Percentiles rank a stretch among this genome's conserved stretches.
Evolutionary conservation across 345 rosid genomes (phyloP).

Genomic region (Sonneratia caseolaris): DNA sequence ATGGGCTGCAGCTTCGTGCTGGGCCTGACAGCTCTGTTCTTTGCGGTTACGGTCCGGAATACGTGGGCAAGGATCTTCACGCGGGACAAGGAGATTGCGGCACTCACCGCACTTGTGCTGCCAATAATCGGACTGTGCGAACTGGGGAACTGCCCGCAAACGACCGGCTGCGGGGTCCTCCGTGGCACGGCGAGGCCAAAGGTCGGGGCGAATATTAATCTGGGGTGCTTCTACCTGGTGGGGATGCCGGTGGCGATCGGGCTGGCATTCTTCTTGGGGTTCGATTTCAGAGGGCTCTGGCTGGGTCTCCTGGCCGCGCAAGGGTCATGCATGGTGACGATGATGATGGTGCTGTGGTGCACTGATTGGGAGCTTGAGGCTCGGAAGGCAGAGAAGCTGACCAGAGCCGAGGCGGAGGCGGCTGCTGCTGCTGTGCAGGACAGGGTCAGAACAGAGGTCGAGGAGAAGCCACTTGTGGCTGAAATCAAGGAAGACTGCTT

Average conservation of each 20-base stretch:
- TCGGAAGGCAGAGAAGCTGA: slow-evolving; percentile 41
- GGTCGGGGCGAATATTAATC: slow-evolving; percentile 60
- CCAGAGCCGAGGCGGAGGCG: slow-evolving; percentile 13
- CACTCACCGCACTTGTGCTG: slow-evolving; percentile 41
- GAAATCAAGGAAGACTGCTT: neutral
- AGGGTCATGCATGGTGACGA: slow-evolving; percentile 43
- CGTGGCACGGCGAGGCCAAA: slow-evolving; percentile 71
- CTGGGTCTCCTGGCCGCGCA: slow-evolving; percentile 65
- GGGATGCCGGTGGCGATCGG: slow-evolving; percentile 61
- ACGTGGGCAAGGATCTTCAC: slow-evolving; percentile 66
- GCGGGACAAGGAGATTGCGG: slow-evolving; percentile 39
- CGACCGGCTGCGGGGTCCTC: slow-evolving; percentile 65
- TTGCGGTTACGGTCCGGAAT: slow-evolving; percentile 36
- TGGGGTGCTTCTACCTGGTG: slow-evolving; percentile 53
- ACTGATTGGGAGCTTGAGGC: slow-evolving; percentile 60
- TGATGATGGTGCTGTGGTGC: slow-evolving; percentile 41
- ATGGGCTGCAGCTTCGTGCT: slow-evolving; percentile 37
- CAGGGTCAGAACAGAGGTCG: neutral
- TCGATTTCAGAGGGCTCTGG: slow-evolving; percentile 61
- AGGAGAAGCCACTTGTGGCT: neutral
- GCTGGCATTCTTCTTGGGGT: slow-evolving; percentile 36
- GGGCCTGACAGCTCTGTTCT: slow-evolving; percentile 42
- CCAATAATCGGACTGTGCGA: slow-evolving; percentile 70
- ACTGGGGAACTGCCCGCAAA: slow-evolving; percentile 72
- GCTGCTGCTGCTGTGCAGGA: neutral